Conservation (phyloP, 2,329 filamentous ascomycete genomes). For the Fusarium chlamydosporum region DNA sequence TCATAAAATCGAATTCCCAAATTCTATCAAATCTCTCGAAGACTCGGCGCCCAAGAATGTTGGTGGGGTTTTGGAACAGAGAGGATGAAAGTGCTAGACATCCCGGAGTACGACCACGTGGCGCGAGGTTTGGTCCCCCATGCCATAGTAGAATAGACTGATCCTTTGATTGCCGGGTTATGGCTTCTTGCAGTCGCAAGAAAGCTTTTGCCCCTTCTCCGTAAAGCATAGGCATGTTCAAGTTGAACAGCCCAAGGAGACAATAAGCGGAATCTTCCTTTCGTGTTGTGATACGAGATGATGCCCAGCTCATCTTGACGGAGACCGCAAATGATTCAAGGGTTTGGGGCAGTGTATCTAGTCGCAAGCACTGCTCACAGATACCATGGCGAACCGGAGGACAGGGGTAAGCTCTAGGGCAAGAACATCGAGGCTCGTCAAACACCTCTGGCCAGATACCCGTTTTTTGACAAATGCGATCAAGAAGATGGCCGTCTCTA, state of each 20-base stretch:
- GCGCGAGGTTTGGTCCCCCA: neutral
- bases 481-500: conserved; percentile 40
- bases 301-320: conserved; percentile 51
- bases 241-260: conserved; percentile 51
- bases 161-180: conserved; percentile 45
- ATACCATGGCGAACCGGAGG: conserved; percentile 36
- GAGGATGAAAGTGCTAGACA: conserved; percentile 36
- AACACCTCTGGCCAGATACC: conserved; percentile 42
- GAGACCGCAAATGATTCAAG: conserved; percentile 46
- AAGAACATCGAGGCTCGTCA: conserved; percentile 37
- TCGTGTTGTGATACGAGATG: conserved; percentile 46
- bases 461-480: conserved; percentile 37
- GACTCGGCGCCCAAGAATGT: conserved; percentile 37
- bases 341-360: conserved; percentile 40
- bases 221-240: conserved; percentile 52
- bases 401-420: neutral
- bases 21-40: conserved; percentile 35
- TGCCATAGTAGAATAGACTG: conserved; percentile 47
- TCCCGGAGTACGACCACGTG: conserved; percentile 19
- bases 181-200: conserved; percentile 45
- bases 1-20: conserved; percentile 41
- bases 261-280: conserved; percentile 53
- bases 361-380: conserved; percentile 23
- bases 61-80: conserved; percentile 33
- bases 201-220: conserved; percentile 51